Conservation (phyloP, 768 basidiomycete genomes). For the Rhodosporidiobolus odoratus region DNA sequence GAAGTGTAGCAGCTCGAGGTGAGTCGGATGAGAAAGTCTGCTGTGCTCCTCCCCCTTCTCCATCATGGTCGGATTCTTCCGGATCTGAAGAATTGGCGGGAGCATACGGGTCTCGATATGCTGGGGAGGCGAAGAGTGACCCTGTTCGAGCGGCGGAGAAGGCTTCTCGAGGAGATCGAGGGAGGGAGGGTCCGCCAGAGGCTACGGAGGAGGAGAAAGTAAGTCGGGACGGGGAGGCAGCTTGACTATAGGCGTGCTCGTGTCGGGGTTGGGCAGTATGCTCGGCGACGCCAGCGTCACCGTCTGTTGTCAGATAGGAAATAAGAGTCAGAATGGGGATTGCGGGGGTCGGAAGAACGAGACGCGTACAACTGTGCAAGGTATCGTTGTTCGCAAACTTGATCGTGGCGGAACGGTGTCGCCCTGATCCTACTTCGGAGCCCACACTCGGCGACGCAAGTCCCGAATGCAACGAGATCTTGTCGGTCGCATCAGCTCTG, state of each 20-base stretch:
- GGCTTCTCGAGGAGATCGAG: background rate
- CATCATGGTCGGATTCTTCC: background rate
- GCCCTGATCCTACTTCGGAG: too few species aligned
- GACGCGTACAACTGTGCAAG: constrained; percentile 18
- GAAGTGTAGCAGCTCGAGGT: background rate
- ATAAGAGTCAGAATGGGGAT: background rate
- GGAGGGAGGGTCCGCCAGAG: background rate
- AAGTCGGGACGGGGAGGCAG: background rate
- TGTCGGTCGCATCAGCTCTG: constrained; percentile 43
- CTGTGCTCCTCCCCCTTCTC: too few species aligned
- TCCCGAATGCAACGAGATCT: constrained; percentile 44
- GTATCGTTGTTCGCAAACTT: constrained; percentile 17
- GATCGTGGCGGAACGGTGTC: constrained; percentile 9
- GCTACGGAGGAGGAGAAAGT: background rate
- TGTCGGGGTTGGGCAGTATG: constrained; percentile 20
- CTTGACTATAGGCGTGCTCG: constrained; percentile 16
- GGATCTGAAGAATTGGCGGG: too few species aligned
- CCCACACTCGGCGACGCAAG: constrained; percentile 1
- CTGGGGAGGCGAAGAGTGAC: constrained; percentile 5
- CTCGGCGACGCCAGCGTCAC: background rate
- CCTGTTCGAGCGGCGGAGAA: constrained; percentile 19
- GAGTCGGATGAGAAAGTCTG: background rate
- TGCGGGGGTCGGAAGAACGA: background rate
- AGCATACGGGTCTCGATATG: constrained; percentile 25
- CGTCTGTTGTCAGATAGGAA: background rate